Base-by-base conservation (phyloP, 371 early-diverging fungal genomes). In the Polyrhizophydium stewartii region DNA sequence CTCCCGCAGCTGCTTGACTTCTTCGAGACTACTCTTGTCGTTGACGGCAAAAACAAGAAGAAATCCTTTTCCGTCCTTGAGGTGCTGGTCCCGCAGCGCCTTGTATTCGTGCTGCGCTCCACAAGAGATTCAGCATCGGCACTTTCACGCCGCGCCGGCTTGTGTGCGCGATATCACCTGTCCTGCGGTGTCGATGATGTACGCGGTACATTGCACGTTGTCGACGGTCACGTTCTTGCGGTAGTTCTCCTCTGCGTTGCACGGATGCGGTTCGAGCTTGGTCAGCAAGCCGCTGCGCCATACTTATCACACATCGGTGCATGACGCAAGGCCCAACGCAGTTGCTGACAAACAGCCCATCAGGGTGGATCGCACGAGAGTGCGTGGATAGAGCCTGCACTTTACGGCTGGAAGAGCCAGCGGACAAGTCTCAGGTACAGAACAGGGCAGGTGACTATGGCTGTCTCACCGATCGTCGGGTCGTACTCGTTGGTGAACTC, bases 221-320 rank as follows among this genome's bases (percentile, higher is more conserved):
- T 82, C 83, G 16, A 82, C 78, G 1, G 67, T 68, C 31, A 83
- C 70, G 59, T 61, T 67, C 55, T 83, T 83, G 37, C 82, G 68
- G 51, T 81, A 83, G 64, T 78, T 81, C 63, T 83, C 83, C 71
- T 81, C 81, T 74, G 56, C n/a, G n/a, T n/a, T n/a, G n/a, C n/a
- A n/a, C n/a, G n/a, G n/a, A n/a, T n/a, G n/a, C n/a, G n/a, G n/a
- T n/a, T n/a, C n/a, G n/a, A n/a, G n/a, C n/a, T n/a, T n/a, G n/a
- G n/a, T n/a, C n/a, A n/a, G n/a, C n/a, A n/a, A n/a, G n/a, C n/a
- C n/a, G n/a, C n/a, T n/a, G n/a, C n/a, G n/a, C n/a, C n/a, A n/a
- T n/a, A n/a, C n/a, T n/a, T n/a, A n/a, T n/a, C n/a, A n/a, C n/a
- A n/a, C n/a, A n/a, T n/a, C n/a, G n/a, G n/a, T n/a, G n/a, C n/a